phyloP scores from a whole-genome alignment of 208 protist species.

The Lotmaria passim region DNA sequence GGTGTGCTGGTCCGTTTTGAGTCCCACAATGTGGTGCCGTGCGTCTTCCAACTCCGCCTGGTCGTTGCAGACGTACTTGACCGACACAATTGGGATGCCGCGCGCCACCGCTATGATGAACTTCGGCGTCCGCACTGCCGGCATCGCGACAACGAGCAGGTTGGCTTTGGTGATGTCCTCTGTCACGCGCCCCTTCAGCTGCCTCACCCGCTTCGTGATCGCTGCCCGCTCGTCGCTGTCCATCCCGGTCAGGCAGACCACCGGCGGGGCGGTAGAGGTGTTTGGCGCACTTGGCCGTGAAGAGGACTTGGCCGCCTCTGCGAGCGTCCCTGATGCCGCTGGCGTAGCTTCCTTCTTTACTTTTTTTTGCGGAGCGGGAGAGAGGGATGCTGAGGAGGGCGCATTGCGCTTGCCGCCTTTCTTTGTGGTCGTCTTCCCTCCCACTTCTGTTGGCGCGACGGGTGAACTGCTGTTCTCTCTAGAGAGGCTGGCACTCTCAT shows the following conservation, averaged over 20 bases:
- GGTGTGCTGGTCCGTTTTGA: constrained; percentile 48
- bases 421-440: neutral
- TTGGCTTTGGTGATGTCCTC: constrained; percentile 64
- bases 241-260: constrained; percentile 78
- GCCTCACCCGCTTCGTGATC: constrained; percentile 47
- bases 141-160: constrained; percentile 65
- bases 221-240: constrained; percentile 40
- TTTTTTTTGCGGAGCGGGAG: constrained; percentile 9
- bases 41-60: constrained; percentile 22
- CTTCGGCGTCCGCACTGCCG: constrained; percentile 81
- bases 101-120: constrained; percentile 82
- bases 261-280: constrained; percentile 6
- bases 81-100: constrained; percentile 76
- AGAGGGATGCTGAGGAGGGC: neutral
- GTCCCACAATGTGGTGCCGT: constrained; percentile 40
- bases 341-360: constrained; percentile 6
- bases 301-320: neutral
- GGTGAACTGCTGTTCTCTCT: neutral
- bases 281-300: neutral
- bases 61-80: constrained; percentile 44
- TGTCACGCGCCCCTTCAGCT: constrained; percentile 43
- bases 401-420: neutral
- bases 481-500: constrained; percentile 8
- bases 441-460: neutral
- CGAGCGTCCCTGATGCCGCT: neutral